Percentiles rank a stretch among this genome's conserved stretches.
These are phyloP conservation scores for Cystobasidium onofrii DNA, from an alignment of 768 basidiomycete genomes.

Conservation along the genomic window DNA sequence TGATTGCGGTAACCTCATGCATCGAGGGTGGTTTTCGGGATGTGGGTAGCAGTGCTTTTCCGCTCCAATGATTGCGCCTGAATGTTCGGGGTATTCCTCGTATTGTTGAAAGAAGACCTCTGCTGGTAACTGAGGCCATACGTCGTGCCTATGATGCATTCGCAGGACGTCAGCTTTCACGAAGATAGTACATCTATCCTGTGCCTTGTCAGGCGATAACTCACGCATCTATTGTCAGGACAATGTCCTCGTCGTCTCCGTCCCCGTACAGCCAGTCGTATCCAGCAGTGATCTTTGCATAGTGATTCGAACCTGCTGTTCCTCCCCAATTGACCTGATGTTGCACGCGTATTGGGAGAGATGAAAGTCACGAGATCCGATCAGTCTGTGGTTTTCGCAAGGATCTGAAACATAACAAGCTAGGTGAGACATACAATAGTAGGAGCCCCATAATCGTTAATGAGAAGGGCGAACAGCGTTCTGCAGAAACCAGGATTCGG, in stretches of 20 bases:
- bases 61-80: background rate
- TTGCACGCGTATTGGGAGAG: background rate
- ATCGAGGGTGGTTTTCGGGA: slow-evolving; percentile 4
- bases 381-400: background rate
- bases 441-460: slow-evolving; percentile 8
- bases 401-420: no score
- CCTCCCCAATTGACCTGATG: slow-evolving; percentile 15
- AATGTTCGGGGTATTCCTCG: background rate
- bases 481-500: slow-evolving; percentile 7
- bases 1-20: slow-evolving; percentile 1
- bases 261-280: slow-evolving; percentile 2
- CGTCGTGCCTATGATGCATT: slow-evolving; percentile 19
- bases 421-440: slow-evolving; percentile 7
- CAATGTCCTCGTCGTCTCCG: background rate
- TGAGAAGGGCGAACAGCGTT: slow-evolving; percentile 11
- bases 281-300: background rate
- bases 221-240: slow-evolving; percentile 3
- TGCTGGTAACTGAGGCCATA: slow-evolving; percentile 1
- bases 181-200: no score
- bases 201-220: no score
- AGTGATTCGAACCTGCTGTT: slow-evolving; percentile 4
- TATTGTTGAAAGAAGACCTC: slow-evolving; percentile 22
- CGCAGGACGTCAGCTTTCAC: no score
- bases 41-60: slow-evolving; percentile 11
- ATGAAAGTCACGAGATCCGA: background rate